Evolutionary conservation across 495 filamentous ascomycete species (phyloP).

Genomic region (Paragyromitra xinjiangensis): DNA sequence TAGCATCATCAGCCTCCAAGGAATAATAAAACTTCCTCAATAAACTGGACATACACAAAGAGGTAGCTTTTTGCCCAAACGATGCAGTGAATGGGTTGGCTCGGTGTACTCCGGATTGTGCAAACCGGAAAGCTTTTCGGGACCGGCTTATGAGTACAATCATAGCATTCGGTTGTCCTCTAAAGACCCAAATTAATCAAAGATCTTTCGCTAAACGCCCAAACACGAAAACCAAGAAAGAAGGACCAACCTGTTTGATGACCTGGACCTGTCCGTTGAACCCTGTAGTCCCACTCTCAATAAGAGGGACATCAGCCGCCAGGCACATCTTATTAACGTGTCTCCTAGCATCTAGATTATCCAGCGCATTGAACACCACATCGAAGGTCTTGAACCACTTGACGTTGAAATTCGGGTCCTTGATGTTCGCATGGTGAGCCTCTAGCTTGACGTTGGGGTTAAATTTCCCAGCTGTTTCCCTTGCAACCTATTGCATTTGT

Average conservation of each 20-base stretch:
- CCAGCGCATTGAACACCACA: constrained; percentile 94
- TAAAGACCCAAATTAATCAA: constrained; percentile 57
- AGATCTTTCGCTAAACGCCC: not conserved
- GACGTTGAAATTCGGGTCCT: constrained; percentile 88
- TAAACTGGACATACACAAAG: constrained; percentile 69
- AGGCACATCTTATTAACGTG: constrained; percentile 99
- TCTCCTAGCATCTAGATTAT: constrained; percentile 91
- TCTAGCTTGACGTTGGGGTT: constrained; percentile 88
- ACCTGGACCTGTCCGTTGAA: constrained; percentile 98
- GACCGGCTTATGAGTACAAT: constrained; percentile 86
- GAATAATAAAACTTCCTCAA: constrained; percentile 39
- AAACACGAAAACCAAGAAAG: not conserved
- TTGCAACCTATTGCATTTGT: constrained; percentile 76
- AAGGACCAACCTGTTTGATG: constrained; percentile 75
- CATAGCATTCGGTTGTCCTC: constrained; percentile 95
- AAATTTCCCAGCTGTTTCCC: constrained; percentile 89
- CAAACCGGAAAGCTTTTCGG: constrained; percentile 94
- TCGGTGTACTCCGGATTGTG: constrained; percentile 93
- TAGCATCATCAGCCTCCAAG: constrained; percentile 42
- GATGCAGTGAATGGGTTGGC: constrained; percentile 97
- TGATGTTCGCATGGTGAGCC: constrained; percentile 94
- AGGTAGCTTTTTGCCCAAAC: constrained; percentile 99
- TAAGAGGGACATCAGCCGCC: constrained; percentile 85
- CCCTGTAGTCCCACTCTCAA: constrained; percentile 96
- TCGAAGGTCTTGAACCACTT: constrained; percentile 86